Conservation (phyloP, 306 rosid species). For the Senna tora region DNA sequence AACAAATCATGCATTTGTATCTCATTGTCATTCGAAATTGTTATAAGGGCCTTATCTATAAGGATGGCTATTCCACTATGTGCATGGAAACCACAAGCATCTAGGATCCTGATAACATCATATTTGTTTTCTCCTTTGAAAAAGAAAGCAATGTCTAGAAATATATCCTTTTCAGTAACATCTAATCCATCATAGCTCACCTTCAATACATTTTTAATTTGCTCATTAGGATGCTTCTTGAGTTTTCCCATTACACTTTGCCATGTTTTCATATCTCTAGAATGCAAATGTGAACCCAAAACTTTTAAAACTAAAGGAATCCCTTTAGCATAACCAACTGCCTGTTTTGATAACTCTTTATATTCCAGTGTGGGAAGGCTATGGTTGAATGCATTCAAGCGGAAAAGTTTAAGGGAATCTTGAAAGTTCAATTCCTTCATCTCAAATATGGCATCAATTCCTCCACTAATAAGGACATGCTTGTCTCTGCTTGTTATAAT, state of each 20-base stretch:
- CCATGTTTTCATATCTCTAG: neutral
- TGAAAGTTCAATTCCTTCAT: constrained; percentile 4
- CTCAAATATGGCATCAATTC: constrained; percentile 1
- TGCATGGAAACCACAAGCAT: neutral
- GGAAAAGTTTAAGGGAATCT: constrained; percentile 29
- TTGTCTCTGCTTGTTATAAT: constrained; percentile 30
- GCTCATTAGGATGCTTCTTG: neutral
- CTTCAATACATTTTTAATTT: neutral
- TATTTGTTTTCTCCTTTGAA: neutral
- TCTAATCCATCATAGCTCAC: neutral
- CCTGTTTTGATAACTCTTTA: neutral
- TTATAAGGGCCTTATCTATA: neutral
- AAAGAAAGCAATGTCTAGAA: neutral
- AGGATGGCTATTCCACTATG: neutral
- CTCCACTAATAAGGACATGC: neutral
- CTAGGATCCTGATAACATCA: neutral
- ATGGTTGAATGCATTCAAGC: constrained; percentile 37
- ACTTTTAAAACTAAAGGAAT: constrained; percentile 18
- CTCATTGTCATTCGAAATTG: neutral
- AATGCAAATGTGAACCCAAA: neutral
- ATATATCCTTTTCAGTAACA: neutral
- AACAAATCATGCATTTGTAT: neutral
- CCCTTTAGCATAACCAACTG: neutral
- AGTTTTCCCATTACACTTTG: neutral
- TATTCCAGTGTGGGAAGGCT: neutral